These are phyloP conservation scores for Tulasnella sp. DNA, from an alignment of 768 basidiomycete species.

Conservation along the genomic window DNA sequence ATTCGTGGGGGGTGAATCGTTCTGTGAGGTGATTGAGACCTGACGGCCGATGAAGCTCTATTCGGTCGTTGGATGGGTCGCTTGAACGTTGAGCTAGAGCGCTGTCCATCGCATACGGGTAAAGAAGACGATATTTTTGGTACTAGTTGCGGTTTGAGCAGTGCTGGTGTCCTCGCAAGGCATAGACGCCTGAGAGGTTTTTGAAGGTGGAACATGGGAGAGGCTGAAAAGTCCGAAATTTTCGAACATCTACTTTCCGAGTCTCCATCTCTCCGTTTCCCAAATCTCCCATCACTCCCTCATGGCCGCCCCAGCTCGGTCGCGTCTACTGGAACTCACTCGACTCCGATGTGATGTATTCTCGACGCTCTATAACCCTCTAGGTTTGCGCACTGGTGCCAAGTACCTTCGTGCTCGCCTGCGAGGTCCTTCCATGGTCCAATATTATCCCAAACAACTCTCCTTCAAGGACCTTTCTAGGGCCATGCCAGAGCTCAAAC, in stretches of 20 bases:
- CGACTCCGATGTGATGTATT: constrained; percentile 68
- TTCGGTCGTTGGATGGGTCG: neutral
- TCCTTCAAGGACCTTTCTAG: constrained; percentile 47
- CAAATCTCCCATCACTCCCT: neutral
- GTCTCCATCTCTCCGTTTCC: neutral
- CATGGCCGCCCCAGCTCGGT: constrained; percentile 11
- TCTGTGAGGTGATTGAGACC: neutral
- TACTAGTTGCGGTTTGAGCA: neutral
- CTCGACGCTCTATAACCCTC: constrained; percentile 83
- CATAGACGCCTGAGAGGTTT: neutral
- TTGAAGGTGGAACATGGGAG: neutral
- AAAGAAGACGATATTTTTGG: neutral
- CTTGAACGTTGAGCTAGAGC: neutral
- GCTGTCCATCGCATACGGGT: neutral
- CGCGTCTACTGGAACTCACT: constrained; percentile 52
- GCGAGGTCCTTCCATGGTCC: constrained; percentile 75
- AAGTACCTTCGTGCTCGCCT: constrained; percentile 82
- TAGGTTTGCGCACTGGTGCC: constrained; percentile 70
- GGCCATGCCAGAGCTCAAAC: constrained; percentile 43
- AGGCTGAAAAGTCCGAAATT: constrained; percentile 1
- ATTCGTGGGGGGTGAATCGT: neutral
- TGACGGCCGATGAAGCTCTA: neutral
- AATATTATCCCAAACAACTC: constrained; percentile 64
- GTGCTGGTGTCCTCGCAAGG: neutral
- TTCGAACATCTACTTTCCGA: constrained; percentile 12